A percentile compares a stretch with the other conserved stretches of the same genome.
Conservation (phyloP, 495 filamentous ascomycete species). For the Penicillium simplicissimum region DNA sequence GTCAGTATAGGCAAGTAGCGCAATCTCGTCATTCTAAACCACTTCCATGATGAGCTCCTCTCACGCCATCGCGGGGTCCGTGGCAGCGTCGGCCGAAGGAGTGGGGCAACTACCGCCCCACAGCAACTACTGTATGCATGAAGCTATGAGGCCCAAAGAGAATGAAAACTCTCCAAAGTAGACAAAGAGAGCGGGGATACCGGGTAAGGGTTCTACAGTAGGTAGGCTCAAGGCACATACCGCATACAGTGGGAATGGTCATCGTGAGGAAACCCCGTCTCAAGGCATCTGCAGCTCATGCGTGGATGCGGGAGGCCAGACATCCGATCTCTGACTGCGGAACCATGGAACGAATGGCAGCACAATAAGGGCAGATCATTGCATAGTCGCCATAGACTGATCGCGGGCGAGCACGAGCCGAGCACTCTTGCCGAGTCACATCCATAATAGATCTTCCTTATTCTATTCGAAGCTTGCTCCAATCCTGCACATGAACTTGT, state of each 20-base stretch:
- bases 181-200: not conserved
- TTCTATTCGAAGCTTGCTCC: not conserved
- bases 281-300: not conserved
- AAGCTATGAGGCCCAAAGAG: not conserved
- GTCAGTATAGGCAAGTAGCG: not conserved
- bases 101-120: not conserved
- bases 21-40: not conserved
- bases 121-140: not conserved
- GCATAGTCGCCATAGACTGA: not conserved
- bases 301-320: not conserved
- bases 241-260: not conserved
- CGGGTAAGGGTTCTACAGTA: too few relatives aligned
- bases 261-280: not conserved
- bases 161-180: not conserved
- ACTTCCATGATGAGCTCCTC: not conserved
- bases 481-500: not conserved
- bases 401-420: not conserved
- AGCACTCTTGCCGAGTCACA: not conserved
- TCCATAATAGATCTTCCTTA: too few relatives aligned
- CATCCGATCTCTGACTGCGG: not conserved
- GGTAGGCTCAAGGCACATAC: not conserved
- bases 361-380: not conserved
- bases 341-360: not conserved
- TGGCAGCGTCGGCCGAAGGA: constrained; percentile 3
- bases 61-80: constrained; percentile 31